Evolutionary conservation across 2,329 filamentous ascomycete species (phyloP), one percentile per base, ranked within the genome.

Genomic region (Penicillium olsonii): DNA sequence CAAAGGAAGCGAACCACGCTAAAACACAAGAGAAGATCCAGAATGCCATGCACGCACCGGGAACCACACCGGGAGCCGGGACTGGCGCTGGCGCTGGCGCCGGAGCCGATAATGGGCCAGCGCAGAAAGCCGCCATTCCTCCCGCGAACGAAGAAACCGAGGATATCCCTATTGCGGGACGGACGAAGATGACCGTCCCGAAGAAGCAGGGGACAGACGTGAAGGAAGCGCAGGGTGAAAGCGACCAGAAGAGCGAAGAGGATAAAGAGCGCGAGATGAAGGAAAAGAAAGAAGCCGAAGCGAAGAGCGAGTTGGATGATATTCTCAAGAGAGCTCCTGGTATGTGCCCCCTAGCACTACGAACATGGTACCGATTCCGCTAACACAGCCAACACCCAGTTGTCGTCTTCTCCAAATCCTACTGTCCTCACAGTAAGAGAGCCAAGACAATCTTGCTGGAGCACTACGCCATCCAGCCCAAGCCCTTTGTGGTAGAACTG

Each of bases 361-460:
- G 29, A 7, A 31, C 14, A 11, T 29, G 26, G 4, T 11, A n/a
- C 24, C 24, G 24, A 26, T 12, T 11, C 26, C 14, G 29, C 29
- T 31, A n/a, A 31, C 29, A n/a, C 12, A 31, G 7, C 10, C 10
- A 7, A n/a, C 5, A 29, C 26, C 6, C 57, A 94, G 90, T 97
- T 52, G 88, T 96, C 68, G 90, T 99, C 62, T 97, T 97, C 76
- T 96, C 91, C 56, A 97, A 99, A 73, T 84, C 88, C 1, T 96
- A 92, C 74, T 99, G 94, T 71, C 90, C 88, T 1, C 87, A 83
- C 74, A 96, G 91, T 43, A 87, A 85, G 67, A 85, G 84, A 60
- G 94, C 94, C 38, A 99, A 99, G 74, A 78, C 79, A 37, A 82
- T 97, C 48, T 82, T 99, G 34, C 83, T 96, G 35, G 84, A 92